phyloP scores from a whole-genome alignment of 306 rosid genomes.

The Rosa persica region DNA sequence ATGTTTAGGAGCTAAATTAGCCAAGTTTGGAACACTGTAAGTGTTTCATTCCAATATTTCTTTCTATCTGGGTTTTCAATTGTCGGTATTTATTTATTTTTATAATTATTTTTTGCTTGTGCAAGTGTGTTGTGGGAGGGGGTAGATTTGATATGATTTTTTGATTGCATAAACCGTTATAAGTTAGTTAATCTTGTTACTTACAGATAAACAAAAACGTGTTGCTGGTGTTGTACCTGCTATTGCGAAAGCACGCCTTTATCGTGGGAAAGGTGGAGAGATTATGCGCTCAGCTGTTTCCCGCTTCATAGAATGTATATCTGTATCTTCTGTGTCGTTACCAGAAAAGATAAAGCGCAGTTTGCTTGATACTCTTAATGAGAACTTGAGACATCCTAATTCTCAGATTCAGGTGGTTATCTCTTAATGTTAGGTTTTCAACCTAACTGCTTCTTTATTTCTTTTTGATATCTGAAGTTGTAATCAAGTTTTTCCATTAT shows the following conservation, averaged over 20 bases:
- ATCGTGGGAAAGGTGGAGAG: constrained; percentile 99
- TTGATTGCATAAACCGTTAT: constrained; percentile 24
- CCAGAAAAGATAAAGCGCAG: constrained; percentile 64
- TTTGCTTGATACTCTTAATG: constrained; percentile 79
- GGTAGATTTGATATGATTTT: background rate
- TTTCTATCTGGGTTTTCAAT: background rate
- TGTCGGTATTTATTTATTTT: background rate
- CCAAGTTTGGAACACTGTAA: background rate
- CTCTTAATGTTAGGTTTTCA: constrained; percentile 18
- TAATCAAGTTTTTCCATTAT: constrained; percentile 25
- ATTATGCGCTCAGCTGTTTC: constrained; percentile 97
- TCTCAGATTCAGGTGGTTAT: constrained; percentile 85
- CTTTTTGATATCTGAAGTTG: constrained; percentile 20
- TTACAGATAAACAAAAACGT: constrained; percentile 66
- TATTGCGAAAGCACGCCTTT: constrained; percentile 88
- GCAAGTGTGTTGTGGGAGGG: background rate
- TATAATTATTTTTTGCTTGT: background rate
- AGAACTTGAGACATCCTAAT: constrained; percentile 95
- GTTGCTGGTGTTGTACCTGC: constrained; percentile 81
- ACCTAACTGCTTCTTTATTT: constrained; percentile 17
- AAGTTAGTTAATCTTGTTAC: constrained; percentile 24
- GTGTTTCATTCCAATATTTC: background rate
- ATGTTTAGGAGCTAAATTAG: background rate
- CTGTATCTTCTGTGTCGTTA: constrained; percentile 52
- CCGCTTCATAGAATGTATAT: constrained; percentile 78